Base-by-base conservation (phyloP, 179 eudicot species). In the Camellia oleifera region DNA sequence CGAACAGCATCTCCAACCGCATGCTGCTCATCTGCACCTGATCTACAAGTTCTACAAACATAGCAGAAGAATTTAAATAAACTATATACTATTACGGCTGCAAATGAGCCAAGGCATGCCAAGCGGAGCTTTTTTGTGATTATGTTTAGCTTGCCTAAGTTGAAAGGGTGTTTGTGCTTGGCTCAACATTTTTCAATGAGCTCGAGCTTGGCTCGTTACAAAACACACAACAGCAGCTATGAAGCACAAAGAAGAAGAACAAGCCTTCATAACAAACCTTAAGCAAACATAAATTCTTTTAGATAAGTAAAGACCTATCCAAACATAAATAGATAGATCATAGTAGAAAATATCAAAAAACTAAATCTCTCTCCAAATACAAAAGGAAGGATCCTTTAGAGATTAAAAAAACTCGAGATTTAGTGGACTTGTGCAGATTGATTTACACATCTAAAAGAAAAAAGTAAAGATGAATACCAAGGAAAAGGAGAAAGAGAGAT, bases 1-100 rank as follows among this genome's bases (percentile, higher is more conserved):
- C 98, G 88, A 69, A 93, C 92, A 76, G 90, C 81, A 46, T 82
- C 92, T 66, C 90, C 95, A 84, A 82, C 70, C 52, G 81, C 74
- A 32, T 86, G 84, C 76, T 90, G 98, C 78, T 94, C 99, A 75
- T 84, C 84, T 60, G 69, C 83, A 71, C 83, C 85, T 67, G 97
- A 13, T 83, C 97, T 89, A 80, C 85, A 84, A 79, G 94, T 87
- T 85, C 99, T 93, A 84, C 80, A 81, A 32, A 85, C 32, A 76
- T 45, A n/a, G 72, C 9, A 60, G 42, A 56, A 32, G 18, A 62
- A n/a, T 69, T 53, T 73, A 70, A 78, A 61, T 46, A 79, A 13
- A 71, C 15, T 61, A 48, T 64, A 48, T 4, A 4, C 15, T 10
- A 78, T 18, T 46, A 20, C 15, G 17, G 32, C 75, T 32, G 42